phyloP scores from a whole-genome alignment of 1,284 basidiomycete genomes.

The Sanghuangporus weigelae region DNA sequence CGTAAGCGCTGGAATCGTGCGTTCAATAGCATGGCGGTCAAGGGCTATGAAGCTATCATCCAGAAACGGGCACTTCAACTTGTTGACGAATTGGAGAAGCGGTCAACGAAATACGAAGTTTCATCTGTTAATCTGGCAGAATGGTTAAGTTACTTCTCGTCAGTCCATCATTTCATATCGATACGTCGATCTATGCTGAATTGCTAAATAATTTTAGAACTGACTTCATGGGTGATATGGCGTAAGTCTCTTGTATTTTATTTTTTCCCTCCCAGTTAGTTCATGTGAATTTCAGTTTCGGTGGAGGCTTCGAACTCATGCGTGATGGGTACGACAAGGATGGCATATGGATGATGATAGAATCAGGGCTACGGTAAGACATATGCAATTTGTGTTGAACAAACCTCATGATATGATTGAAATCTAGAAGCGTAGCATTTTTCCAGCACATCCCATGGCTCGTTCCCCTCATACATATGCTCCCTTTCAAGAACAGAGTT shows the following conservation, averaged over 20 bases:
- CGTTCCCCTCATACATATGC: background rate
- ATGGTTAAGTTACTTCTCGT: conserved; percentile 31
- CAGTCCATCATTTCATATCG: background rate
- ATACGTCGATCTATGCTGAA: conserved; percentile 13
- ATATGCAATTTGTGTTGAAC: background rate
- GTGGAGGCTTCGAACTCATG: conserved; percentile 27
- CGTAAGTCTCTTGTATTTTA: conserved; percentile 16
- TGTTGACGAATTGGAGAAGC: conserved; percentile 24
- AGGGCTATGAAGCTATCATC: conserved; percentile 34
- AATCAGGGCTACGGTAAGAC: conserved; percentile 4
- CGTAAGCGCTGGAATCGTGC: conserved; percentile 40
- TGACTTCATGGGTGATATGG: conserved; percentile 37
- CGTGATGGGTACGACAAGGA: conserved; percentile 21
- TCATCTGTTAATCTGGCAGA: conserved; percentile 27
- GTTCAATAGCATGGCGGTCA: conserved; percentile 33
- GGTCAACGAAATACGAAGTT: conserved; percentile 3
- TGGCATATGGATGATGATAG: background rate
- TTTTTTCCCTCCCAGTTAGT: background rate
- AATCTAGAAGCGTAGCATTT: background rate
- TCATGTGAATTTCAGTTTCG: conserved; percentile 23
- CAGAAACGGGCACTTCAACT: conserved; percentile 30
- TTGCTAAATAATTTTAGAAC: conserved; percentile 29
- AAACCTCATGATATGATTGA: background rate
- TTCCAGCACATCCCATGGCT: conserved; percentile 14
- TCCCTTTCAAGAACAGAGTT: background rate